Percentiles rank a stretch among this genome's conserved stretches.
Evolutionary conservation across 75 land plant species (phyloP).

Genomic region (Gnetum montanum): DNA sequence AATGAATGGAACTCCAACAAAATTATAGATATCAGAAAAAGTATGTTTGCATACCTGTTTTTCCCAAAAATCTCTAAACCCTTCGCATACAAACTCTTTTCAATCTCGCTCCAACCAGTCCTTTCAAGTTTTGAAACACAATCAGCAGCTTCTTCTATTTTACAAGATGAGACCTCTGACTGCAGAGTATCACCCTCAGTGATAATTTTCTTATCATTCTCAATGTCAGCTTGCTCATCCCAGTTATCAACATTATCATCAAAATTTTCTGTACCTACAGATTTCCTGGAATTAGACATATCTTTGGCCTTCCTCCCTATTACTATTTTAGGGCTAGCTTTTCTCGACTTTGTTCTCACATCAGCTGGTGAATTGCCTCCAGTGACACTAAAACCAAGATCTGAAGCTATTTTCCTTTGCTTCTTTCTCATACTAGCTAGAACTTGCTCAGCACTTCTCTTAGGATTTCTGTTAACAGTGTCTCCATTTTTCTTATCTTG

Average conservation of each 20-base stretch:
- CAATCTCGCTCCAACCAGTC: constrained; percentile 60
- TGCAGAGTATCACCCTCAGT: constrained; percentile 1
- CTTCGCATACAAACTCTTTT: constrained; percentile 78
- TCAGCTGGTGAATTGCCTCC: constrained; percentile 13
- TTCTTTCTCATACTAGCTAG: constrained; percentile 37
- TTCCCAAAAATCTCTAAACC: constrained; percentile 92
- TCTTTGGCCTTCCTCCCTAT: constrained; percentile 10
- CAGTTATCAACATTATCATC: background rate
- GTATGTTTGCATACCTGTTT: constrained; percentile 56
- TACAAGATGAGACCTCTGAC: constrained; percentile 14
- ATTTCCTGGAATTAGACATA: constrained; percentile 20
- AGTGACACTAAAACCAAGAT: constrained; percentile 32
- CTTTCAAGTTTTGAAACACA: constrained; percentile 24
- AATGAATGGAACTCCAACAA: background rate
- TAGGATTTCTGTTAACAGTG: constrained; percentile 31
- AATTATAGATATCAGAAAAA: background rate
- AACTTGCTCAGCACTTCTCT: constrained; percentile 54
- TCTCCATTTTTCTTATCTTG: constrained; percentile 17
- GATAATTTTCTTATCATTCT: constrained; percentile 9
- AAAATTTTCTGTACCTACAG: constrained; percentile 18
- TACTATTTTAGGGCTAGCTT: constrained; percentile 24
- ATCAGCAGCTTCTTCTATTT: constrained; percentile 40
- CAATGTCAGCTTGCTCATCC: constrained; percentile 4
- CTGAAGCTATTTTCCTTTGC: constrained; percentile 39
- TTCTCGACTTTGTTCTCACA: constrained; percentile 21